phyloP scores from a whole-genome alignment of 2,329 filamentous ascomycete species.

The Clarireedia homoeocarpa region DNA sequence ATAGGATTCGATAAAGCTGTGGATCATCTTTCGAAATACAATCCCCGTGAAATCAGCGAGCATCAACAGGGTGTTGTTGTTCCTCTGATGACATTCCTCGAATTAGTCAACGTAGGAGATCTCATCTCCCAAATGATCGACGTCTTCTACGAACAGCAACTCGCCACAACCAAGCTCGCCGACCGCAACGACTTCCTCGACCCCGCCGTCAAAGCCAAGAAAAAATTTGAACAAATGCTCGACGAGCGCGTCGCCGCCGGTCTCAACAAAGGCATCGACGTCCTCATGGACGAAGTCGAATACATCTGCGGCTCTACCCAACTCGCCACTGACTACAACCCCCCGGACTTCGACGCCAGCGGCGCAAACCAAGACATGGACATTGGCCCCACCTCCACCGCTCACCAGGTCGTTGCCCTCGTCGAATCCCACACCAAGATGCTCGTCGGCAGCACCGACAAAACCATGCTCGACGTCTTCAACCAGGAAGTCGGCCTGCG shows the following conservation, averaged over 20 bases:
- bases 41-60: constrained; percentile 72
- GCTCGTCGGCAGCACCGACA: constrained; percentile 91
- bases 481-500: constrained; percentile 94
- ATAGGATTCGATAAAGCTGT: constrained; percentile 92
- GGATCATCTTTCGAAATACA: constrained; percentile 82
- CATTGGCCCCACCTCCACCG: constrained; percentile 71
- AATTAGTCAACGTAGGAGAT: constrained; percentile 96
- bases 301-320: constrained; percentile 89
- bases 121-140: constrained; percentile 98
- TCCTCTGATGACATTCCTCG: constrained; percentile 89
- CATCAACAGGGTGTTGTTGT: constrained; percentile 71
- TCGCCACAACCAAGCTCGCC: constrained; percentile 71
- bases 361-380: constrained; percentile 36
- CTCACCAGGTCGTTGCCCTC: constrained; percentile 72
- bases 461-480: constrained; percentile 97
- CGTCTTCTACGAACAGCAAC: constrained; percentile 95
- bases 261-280: constrained; percentile 94
- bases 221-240: constrained; percentile 97
- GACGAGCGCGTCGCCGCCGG: constrained; percentile 94
- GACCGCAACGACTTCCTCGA: constrained; percentile 94
- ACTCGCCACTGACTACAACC: constrained; percentile 83
- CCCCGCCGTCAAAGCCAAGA: constrained; percentile 87
- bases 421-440: constrained; percentile 86
- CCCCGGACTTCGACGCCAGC: constrained; percentile 33
- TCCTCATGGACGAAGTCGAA: constrained; percentile 96